Evolutionary conservation across 805 yeast species (phyloP).

Genomic region (Spathaspora girioi): DNA sequence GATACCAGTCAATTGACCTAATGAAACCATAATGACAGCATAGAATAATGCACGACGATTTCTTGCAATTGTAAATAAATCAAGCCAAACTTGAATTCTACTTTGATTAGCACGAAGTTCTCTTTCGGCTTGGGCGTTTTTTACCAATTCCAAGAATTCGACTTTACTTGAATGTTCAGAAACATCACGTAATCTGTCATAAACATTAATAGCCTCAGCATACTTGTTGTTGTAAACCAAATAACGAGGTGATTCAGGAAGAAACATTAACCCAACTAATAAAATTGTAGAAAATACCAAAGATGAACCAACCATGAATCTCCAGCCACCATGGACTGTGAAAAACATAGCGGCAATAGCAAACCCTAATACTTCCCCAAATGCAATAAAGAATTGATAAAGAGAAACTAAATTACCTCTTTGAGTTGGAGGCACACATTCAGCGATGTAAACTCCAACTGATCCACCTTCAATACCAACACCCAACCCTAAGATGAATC

Average conservation of each 20-base stretch:
- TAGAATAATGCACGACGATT: constrained; percentile 59
- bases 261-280: constrained; percentile 47
- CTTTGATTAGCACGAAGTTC: constrained; percentile 34
- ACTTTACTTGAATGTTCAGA: constrained; percentile 39
- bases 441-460: constrained; percentile 60
- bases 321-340: constrained; percentile 57
- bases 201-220: constrained; percentile 48
- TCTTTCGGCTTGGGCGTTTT: constrained; percentile 46
- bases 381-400: constrained; percentile 62
- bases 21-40: constrained; percentile 52
- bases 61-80: constrained; percentile 52
- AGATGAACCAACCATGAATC: constrained; percentile 64
- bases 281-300: constrained; percentile 54
- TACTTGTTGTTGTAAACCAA: constrained; percentile 37
- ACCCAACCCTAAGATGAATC: constrained; percentile 60
- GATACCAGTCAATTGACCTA: constrained; percentile 67
- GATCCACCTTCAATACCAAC: constrained; percentile 66
- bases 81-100: constrained; percentile 41
- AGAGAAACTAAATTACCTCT: constrained; percentile 61
- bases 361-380: constrained; percentile 64
- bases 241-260: constrained; percentile 52
- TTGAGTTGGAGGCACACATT: constrained; percentile 52
- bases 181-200: constrained; percentile 54
- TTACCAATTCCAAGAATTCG: constrained; percentile 58
- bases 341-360: constrained; percentile 62